Percentiles rank a stretch among this genome's conserved stretches.
These are phyloP conservation scores for Avena atlantica DNA, from an alignment of 176 grass and related monocot species.

Conservation along the genomic window DNA sequence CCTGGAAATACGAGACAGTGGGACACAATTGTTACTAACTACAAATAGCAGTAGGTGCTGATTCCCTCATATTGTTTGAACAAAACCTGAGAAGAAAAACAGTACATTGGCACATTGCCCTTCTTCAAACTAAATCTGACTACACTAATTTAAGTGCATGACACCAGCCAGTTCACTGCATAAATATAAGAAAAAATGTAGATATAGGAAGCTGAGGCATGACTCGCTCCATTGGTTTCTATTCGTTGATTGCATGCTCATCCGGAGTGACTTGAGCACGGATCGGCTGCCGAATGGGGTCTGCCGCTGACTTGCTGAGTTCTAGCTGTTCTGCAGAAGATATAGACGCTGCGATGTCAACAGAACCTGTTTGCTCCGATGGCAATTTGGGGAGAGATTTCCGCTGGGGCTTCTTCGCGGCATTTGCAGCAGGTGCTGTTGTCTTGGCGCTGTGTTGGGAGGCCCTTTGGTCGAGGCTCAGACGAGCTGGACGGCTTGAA, in stretches of 20 bases:
- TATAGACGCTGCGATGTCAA: not conserved
- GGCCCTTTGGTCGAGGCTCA: conserved; percentile 56
- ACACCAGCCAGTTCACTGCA: conserved; percentile 51
- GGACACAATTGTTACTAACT: conserved; percentile 44
- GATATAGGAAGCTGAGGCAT: not conserved
- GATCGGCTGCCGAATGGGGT: conserved; percentile 21
- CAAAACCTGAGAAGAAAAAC: conserved; percentile 35
- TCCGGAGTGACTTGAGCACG: conserved; percentile 46
- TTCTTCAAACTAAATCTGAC: conserved; percentile 37
- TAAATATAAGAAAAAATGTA: conserved; percentile 46
- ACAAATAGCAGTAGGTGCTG: conserved; percentile 27
- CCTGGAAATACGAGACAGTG: not conserved
- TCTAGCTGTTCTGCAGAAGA: conserved; percentile 38
- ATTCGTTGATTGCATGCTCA: conserved; percentile 32
- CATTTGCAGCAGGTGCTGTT: conserved; percentile 29
- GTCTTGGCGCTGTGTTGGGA: conserved; percentile 44
- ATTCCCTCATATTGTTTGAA: conserved; percentile 22
- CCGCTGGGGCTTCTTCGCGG: conserved; percentile 51
- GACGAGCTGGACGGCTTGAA: conserved; percentile 43
- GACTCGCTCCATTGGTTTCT: conserved; percentile 20
- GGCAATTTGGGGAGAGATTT: conserved; percentile 64
- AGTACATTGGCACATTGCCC: conserved; percentile 16
- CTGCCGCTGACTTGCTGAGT: not conserved
- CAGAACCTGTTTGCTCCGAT: conserved; percentile 50
- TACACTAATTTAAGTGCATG: conserved; percentile 47